phyloP scores from a whole-genome alignment of 805 yeast species.

The Zygotorulaspora sp. region DNA sequence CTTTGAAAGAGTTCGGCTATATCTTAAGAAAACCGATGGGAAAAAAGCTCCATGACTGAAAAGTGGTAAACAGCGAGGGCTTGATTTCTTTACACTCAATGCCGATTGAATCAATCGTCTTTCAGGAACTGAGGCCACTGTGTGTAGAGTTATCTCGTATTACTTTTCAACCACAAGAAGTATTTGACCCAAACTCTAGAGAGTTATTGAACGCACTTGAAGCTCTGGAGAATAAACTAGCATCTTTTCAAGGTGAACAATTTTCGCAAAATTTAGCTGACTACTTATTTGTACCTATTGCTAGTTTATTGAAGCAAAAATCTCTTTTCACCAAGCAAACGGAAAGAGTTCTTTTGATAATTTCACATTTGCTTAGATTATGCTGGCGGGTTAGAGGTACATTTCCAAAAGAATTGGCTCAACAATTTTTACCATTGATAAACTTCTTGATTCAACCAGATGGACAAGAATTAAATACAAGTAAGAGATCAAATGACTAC shows the following conservation, averaged over 20 bases:
- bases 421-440: slow-evolving; percentile 45
- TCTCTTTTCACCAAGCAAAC: slow-evolving; percentile 44
- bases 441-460: slow-evolving; percentile 40
- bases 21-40: no score
- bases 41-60: no score
- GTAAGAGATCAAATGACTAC: slow-evolving; percentile 36
- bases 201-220: slow-evolving; percentile 34
- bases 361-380: slow-evolving; percentile 41
- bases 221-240: slow-evolving; percentile 31
- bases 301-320: slow-evolving; percentile 47
- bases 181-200: slow-evolving; percentile 33
- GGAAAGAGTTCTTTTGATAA: slow-evolving; percentile 43
- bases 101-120: slow-evolving; percentile 14
- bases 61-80: no score
- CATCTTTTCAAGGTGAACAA: slow-evolving; percentile 8
- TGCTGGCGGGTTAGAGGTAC: slow-evolving; percentile 45
- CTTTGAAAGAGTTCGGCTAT: no score
- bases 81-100: no score
- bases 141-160: slow-evolving; percentile 44
- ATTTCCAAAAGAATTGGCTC: slow-evolving; percentile 37
- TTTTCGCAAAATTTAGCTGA: slow-evolving; percentile 48
- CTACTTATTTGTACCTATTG: slow-evolving; percentile 58
- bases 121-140: slow-evolving; percentile 36
- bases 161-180: slow-evolving; percentile 39
- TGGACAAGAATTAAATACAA: slow-evolving; percentile 22